phyloP scores from a whole-genome alignment of 306 rosid species.

The Luffa acutangula region DNA sequence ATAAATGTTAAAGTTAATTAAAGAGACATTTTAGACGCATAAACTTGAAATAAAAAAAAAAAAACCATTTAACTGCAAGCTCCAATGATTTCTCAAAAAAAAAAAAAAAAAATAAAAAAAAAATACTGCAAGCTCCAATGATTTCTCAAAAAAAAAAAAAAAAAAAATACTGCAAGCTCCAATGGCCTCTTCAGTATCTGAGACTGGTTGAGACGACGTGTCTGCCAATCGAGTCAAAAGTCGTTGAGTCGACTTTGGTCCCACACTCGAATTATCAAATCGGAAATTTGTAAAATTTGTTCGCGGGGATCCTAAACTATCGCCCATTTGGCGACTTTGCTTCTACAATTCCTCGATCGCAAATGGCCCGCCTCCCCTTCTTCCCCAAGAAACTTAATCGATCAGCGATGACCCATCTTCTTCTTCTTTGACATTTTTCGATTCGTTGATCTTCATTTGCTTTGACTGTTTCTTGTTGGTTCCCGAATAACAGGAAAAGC shows the following conservation, averaged over 20 bases:
- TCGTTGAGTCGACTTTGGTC: neutral
- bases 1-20: too few species aligned
- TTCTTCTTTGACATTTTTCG: neutral
- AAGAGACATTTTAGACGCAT: too few species aligned
- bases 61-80: too few species aligned
- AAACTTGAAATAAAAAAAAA: too few species aligned
- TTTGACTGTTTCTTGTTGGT: neutral
- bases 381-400: slow-evolving; percentile 27
- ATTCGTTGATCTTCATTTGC: neutral
- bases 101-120: too few species aligned
- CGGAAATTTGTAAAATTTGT: neutral
- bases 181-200: neutral
- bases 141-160: too few species aligned
- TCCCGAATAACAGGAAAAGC: neutral
- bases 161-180: too few species aligned
- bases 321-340: neutral
- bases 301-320: neutral
- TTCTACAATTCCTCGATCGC: neutral
- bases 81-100: too few species aligned
- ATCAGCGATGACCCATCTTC: neutral
- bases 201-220: neutral
- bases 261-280: neutral
- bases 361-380: slow-evolving; percentile 17
- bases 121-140: too few species aligned
- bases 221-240: neutral